Evolutionary conservation across 257 asterid genomes (phyloP), one percentile per base, ranked within the genome.

Genomic region (Striga asiatica): DNA sequence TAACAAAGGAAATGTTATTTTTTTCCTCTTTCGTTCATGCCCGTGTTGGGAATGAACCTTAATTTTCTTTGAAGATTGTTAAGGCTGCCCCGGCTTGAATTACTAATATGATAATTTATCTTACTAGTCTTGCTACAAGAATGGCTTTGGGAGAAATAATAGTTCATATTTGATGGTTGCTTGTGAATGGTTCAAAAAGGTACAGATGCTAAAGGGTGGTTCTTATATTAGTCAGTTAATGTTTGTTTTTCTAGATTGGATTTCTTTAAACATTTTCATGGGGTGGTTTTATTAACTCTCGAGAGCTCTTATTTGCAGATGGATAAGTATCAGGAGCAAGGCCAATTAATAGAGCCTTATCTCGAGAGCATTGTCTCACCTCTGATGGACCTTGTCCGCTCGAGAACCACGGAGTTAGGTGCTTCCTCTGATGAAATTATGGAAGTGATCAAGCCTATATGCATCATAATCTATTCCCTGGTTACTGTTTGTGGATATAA

Each of bases 251-350:
- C 46, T 6, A 49, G 23, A 62, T 31, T 56, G 21, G 35, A 11
- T 56, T 34, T 50, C 18, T 22, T 38, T 16, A 21, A 5, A 6
- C 27, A n/a, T 9, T 52, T 43, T 43, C 35, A 25, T 22, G 23
- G 54, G 31, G 29, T 46, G 39, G 21, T 45, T 21, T n/a, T 43
- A 49, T 32, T 68, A 67, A 72, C 47, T 39, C 45, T 28, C 41
- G n/a, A 70, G n/a, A 38, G 11, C 54, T 50, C 35, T 58, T 27
- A 19, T 57, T 50, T 67, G 78, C 79, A 91, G 98, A 72, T 84
- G 95, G 98, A 87, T 84, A 84, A 78, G 73, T 87, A 91, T 74
- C 98, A 91, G 79, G 89, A 91, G 74, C 97, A 91, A 73, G 96
- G 98, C 54, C 93, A 91, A 65, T 74, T 91, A 45, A 31, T 91